Evolutionary conservation across 768 basidiomycete species (phyloP).

Genomic region (Russula virescens): DNA sequence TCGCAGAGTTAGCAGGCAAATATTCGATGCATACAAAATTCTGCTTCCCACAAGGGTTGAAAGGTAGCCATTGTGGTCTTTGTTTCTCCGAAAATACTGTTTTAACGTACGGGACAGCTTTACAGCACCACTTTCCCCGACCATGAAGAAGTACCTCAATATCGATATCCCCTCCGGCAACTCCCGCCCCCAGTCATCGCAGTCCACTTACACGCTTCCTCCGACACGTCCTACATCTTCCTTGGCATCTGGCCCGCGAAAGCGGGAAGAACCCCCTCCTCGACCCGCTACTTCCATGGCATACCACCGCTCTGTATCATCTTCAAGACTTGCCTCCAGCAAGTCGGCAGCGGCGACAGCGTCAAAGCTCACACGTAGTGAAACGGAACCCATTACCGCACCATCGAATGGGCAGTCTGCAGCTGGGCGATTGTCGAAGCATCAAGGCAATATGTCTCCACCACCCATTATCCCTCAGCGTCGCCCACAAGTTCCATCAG

Average conservation of each 20-base stretch:
- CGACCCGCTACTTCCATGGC: slow-evolving; percentile 21
- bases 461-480: slow-evolving; percentile 13
- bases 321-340: slow-evolving; percentile 6
- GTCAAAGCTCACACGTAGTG: slow-evolving; percentile 7
- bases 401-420: background rate
- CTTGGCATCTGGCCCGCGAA: slow-evolving; percentile 10
- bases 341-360: background rate
- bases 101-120: slow-evolving; percentile 45
- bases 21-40: slow-evolving; percentile 72
- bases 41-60: slow-evolving; percentile 64
- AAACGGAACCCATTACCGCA: background rate
- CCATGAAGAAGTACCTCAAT: slow-evolving; percentile 40
- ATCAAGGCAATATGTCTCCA: slow-evolving; percentile 16
- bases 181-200: slow-evolving; percentile 21
- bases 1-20: slow-evolving; percentile 57
- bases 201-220: slow-evolving; percentile 14
- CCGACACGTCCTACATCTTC: slow-evolving; percentile 15
- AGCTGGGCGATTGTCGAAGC: background rate
- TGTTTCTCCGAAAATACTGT: background rate
- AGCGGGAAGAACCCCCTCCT: slow-evolving; percentile 3
- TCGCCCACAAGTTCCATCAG: background rate
- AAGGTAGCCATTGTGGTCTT: slow-evolving; percentile 39
- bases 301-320: slow-evolving; percentile 11
- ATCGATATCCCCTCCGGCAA: slow-evolving; percentile 6
- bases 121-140: slow-evolving; percentile 64